Base-by-base conservation (phyloP, 257 asterid genomes). In the Knoxia roxburghii region DNA sequence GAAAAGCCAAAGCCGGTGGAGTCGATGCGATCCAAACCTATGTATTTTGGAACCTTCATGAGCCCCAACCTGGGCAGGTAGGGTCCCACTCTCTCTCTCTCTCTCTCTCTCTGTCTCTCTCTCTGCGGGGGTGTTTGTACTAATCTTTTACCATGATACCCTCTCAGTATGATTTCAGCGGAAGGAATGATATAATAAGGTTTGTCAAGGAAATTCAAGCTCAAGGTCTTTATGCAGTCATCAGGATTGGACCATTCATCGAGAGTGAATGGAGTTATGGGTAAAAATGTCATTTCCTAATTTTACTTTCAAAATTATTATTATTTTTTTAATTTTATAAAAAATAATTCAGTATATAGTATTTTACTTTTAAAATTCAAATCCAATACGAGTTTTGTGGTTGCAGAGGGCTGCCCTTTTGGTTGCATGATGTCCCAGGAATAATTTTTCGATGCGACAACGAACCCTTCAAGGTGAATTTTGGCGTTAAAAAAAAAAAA, bases 221-320 rank as follows among this genome's bases (percentile, higher is more conserved):
- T 21, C 93, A 89, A 66, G 95, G 90, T 20, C 91, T 92, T 37
- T 86, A 87, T 59, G 97, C 88, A 40, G 85, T 84, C 76, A 85
- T 87, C 55, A 83, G 98, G 3, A 86, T 92, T 20, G 98, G 98
- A 5, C 98, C 98, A 13, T 92, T 77, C 60, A 86, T 92, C 6
- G 95, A 89, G 81, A 68, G 72, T 43, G 98, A 92, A 87, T 92
- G 98, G 98, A 70, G 75, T 41, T 89, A 89, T n/a, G 98, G 98
- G 98, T 91, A 86, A 65, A 9, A 7, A 9, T 37, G 9, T 37
- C 17, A 43, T 30, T 43, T 70, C 7, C 43, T 61, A 14, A 37
- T 3, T 37, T 37, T 37, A 9, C 41, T 37, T 37, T 37, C 41
- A 3, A 37, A 37, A 37, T 37, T 37, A 3, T 37, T 9, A 3